Conservation (phyloP, 2,329 filamentous ascomycete species). For the Metarhizium rileyi region DNA sequence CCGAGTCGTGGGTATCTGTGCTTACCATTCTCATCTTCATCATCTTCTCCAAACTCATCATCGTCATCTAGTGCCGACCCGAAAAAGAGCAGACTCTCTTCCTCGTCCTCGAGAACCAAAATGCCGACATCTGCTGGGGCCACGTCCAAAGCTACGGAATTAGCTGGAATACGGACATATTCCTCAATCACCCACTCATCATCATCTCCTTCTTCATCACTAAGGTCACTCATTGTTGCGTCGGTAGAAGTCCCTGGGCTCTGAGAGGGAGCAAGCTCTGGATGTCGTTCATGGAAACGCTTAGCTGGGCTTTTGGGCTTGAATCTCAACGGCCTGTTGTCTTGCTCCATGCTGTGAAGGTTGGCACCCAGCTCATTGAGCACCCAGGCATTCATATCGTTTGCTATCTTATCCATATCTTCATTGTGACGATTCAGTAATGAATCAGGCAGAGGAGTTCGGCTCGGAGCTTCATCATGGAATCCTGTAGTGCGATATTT, state of each 20-base stretch:
- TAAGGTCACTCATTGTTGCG: slow-evolving; percentile 28
- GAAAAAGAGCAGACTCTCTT: slow-evolving; percentile 52
- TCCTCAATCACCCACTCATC: slow-evolving; percentile 56
- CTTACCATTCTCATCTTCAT: slow-evolving; percentile 57
- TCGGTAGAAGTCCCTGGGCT: slow-evolving; percentile 11
- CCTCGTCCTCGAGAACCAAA: slow-evolving; percentile 46
- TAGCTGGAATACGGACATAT: slow-evolving; percentile 50
- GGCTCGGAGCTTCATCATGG: slow-evolving; percentile 13
- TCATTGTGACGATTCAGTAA: slow-evolving; percentile 24
- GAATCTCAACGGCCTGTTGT: slow-evolving; percentile 33
- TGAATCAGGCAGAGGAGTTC: slow-evolving; percentile 22
- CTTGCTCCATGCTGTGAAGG: slow-evolving; percentile 36
- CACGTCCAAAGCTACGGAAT: slow-evolving; percentile 36
- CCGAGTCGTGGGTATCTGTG: not conserved
- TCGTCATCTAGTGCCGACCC: slow-evolving; percentile 50
- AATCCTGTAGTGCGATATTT: slow-evolving; percentile 11
- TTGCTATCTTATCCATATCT: slow-evolving; percentile 40
- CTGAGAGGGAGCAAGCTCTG: slow-evolving; percentile 19
- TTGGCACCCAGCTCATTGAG: slow-evolving; percentile 48
- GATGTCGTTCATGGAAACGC: slow-evolving; percentile 47
- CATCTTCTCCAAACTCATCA: slow-evolving; percentile 47
- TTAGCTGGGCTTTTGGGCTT: slow-evolving; percentile 46
- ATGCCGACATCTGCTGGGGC: slow-evolving; percentile 43
- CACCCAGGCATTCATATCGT: slow-evolving; percentile 49
- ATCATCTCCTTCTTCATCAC: slow-evolving; percentile 38